These are phyloP conservation scores for Leccinum griseonigrum DNA, from an alignment of 1,284 basidiomycete genomes.

Conservation along the genomic window DNA sequence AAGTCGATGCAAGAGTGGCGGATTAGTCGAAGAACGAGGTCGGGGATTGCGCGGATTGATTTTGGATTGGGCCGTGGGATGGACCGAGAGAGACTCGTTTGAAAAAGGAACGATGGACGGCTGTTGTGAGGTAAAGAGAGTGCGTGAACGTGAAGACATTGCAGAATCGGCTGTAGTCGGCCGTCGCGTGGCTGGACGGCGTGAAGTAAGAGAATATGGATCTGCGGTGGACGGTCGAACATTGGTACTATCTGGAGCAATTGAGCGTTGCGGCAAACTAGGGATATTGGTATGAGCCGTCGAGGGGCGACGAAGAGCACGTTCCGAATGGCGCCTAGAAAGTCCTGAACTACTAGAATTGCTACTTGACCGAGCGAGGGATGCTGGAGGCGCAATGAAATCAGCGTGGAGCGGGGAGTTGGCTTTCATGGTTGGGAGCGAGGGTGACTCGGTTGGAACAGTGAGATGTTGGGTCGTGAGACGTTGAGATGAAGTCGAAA, in stretches of 20 bases:
- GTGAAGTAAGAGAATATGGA: constrained; percentile 13
- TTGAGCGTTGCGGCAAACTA: constrained; percentile 14
- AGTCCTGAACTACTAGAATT: constrained; percentile 39
- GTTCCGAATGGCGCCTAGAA: constrained; percentile 53
- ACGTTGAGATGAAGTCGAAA: constrained; percentile 20
- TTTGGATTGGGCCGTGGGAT: constrained; percentile 18
- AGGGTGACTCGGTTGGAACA: constrained; percentile 32
- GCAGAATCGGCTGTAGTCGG: constrained; percentile 31
- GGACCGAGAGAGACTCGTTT: constrained; percentile 9
- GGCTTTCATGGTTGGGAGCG: constrained; percentile 48
- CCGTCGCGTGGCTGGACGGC: constrained; percentile 15
- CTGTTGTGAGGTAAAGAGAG: constrained; percentile 26
- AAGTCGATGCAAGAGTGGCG: constrained; percentile 65
- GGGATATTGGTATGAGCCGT: constrained; percentile 10
- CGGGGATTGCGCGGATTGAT: constrained; percentile 28
- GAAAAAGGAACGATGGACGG: constrained; percentile 18
- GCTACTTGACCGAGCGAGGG: constrained; percentile 21
- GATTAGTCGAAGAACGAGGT: constrained; percentile 65
- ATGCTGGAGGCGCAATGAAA: constrained; percentile 28
- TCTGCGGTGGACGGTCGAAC: constrained; percentile 21
- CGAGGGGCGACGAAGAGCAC: constrained; percentile 28
- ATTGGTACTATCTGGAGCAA: constrained; percentile 5
- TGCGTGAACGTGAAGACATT: constrained; percentile 20
- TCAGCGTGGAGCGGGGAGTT: constrained; percentile 53
- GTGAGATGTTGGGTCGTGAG: constrained; percentile 15